Base-by-base conservation (phyloP, 805 yeast species). In the Candida takata region DNA sequence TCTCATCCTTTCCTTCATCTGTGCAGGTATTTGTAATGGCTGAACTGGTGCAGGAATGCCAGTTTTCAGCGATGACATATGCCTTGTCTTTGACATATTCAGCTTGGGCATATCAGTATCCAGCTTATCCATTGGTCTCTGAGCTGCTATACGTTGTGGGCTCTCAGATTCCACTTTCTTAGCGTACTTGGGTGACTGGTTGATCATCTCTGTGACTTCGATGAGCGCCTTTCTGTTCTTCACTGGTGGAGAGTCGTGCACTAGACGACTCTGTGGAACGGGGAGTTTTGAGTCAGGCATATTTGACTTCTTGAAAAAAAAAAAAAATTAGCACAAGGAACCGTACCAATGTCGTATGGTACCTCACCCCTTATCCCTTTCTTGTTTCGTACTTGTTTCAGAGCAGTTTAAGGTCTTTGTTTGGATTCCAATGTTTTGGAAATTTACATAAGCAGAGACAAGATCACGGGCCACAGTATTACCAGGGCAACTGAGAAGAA, bases 201-300 rank as follows among this genome's bases (percentile, higher is more conserved):
- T 47, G 20, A 42, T 21, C 18, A 39, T 39, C 18, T 42, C 44
- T 4, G 48, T 45, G 10, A 41, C 35, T 14, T 47, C 51, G 11
- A 29, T 24, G 3, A 51, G 35, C 0, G 47, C 52, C 24, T 50
- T 49, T 29, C 56, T 38, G 29, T 31, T 38, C 40, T 51, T 51
- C 12, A 42, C 27, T 3, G 53, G 56, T 3, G 56, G 56, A 2
- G 51, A 42, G 1, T 33, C 40, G 16, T 43, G 38, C 2, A 21
- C 7, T 7, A 17, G 19, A 17, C 51, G 36, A 4, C 38, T 23
- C 17, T 19, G 33, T 8, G 37, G 31, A 3, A 38, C 29, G 3
- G 49, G 52, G 3, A 42, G 34, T 16, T 37, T 46, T 3, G 52
- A 45, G 4, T 16, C 25, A 12, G 23, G 16, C 21, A 14, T 24